phyloP scores from a whole-genome alignment of 495 filamentous ascomycete species.

The Physcia stellaris region DNA sequence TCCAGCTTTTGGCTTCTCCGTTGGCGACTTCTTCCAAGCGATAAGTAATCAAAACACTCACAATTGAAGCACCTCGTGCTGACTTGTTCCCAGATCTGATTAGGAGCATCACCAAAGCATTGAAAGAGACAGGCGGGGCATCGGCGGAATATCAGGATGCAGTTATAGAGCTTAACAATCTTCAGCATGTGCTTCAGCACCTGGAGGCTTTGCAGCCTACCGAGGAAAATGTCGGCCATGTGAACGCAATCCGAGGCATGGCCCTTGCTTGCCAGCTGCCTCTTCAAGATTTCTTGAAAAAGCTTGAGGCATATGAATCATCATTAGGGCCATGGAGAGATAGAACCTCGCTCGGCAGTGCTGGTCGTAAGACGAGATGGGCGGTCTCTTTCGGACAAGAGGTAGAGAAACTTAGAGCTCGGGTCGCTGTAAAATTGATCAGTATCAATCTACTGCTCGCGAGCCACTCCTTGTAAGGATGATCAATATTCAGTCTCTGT shows the following conservation, averaged over 20 bases:
- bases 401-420: constrained; percentile 17
- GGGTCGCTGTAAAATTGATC: constrained; percentile 16
- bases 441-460: constrained; percentile 18
- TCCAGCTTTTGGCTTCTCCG: constrained; percentile 20
- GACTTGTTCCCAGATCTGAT: constrained; percentile 8
- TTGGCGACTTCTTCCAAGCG: constrained; percentile 19
- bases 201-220: constrained; percentile 15
- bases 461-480: constrained; percentile 12
- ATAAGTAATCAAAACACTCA: constrained; percentile 12
- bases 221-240: constrained; percentile 15
- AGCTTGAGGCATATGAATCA: constrained; percentile 17
- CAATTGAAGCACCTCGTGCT: neutral
- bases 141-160: constrained; percentile 18
- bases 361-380: constrained; percentile 16
- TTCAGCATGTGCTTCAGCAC: constrained; percentile 15
- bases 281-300: constrained; percentile 16
- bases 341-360: constrained; percentile 2
- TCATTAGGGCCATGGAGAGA: constrained; percentile 6
- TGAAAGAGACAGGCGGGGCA: constrained; percentile 18
- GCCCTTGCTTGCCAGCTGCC: constrained; percentile 17
- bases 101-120: constrained; percentile 14
- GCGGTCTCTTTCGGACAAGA: constrained; percentile 16
- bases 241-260: constrained; percentile 22
- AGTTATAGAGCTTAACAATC: constrained; percentile 17
- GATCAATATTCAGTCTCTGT: neutral